Base-by-base conservation (phyloP, 2,329 filamentous ascomycete genomes). In the Cladorrhinum sp. region DNA sequence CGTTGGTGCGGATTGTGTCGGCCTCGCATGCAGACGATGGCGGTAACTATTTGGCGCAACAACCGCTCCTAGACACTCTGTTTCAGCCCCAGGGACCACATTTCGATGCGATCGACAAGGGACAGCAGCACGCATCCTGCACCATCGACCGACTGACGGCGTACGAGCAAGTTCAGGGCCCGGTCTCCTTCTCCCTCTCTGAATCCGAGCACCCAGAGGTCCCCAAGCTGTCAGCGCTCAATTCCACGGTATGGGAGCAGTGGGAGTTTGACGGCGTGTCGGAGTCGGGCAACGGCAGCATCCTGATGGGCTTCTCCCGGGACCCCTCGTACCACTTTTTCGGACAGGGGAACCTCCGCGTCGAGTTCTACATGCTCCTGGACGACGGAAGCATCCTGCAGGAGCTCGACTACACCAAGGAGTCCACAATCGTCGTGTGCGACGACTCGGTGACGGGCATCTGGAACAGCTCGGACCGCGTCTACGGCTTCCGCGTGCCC, bases 241-340 rank as follows among this genome's bases (percentile, higher is more conserved):
- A 64, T 54, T 29, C 48, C 13, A 64, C 62, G 22, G 48, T 23
- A 25, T 52, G 60, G 27, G 62, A 64, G 55, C 62, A 64, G 29
- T 64, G 60, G 60, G 62, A 62, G 6, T 64, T 64, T 38, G 62
- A 64, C 60, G 62, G 57, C 50, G 22, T 60, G 7, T 60, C 62
- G 10, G 27, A 13, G n/a, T 18, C 16, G n/a, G 41, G 41, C n/a
- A 20, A 58, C 23, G 41, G 32, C 18, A 55, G 58, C 23, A 50
- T 63, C 16, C 41, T 63, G 32, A 32, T 52, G 7, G 29, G 45
- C 22, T 60, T 63, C 50, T 63, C 50, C 50, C 57, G 61, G 23
- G 61, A 63, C 50, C 49, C 53, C 23, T 55, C 54, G 23, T 63
- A 58, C 45, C 24, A 45, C 54, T 58, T 63, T 41, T 60, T 63